Percentiles rank a stretch among this genome's conserved stretches.
Evolutionary conservation across 2,329 filamentous ascomycete genomes (phyloP).

Genomic region (Arthrobotrys megalospora): DNA sequence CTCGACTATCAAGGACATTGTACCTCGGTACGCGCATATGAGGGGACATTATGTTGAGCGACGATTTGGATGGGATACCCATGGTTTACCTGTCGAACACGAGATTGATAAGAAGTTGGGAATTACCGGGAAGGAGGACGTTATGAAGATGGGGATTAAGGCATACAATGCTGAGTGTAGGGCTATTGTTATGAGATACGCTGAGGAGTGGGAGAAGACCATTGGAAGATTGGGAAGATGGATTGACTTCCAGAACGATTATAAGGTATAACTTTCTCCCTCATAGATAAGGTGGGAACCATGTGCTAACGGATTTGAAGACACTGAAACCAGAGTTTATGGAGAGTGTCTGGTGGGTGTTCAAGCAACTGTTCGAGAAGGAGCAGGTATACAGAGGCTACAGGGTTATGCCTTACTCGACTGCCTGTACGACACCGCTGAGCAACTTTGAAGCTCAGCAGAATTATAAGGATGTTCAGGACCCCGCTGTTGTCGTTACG

Average conservation of each 20-base stretch:
- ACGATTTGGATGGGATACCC: slow-evolving; percentile 95
- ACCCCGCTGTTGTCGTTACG: slow-evolving; percentile 88
- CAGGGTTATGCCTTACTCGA: slow-evolving; percentile 95
- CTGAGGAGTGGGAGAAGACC: slow-evolving; percentile 87
- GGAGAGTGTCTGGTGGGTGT: slow-evolving; percentile 97
- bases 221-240: slow-evolving; percentile 91
- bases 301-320: slow-evolving; percentile 44
- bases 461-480: slow-evolving; percentile 93
- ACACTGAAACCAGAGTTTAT: slow-evolving; percentile 88
- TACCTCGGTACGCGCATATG: slow-evolving; percentile 97
- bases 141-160: slow-evolving; percentile 85
- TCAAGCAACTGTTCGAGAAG: slow-evolving; percentile 93
- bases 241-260: slow-evolving; percentile 98
- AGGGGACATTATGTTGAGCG: slow-evolving; percentile 93
- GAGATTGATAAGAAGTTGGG: slow-evolving; percentile 97
- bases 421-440: slow-evolving; percentile 86
- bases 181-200: slow-evolving; percentile 92
- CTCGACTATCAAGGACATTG: slow-evolving; percentile 97
- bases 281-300: not conserved
- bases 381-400: slow-evolving; percentile 90
- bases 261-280: slow-evolving; percentile 75
- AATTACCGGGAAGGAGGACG: slow-evolving; percentile 88
- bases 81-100: slow-evolving; percentile 94
- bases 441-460: slow-evolving; percentile 96
- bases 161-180: slow-evolving; percentile 94